A percentile compares a stretch with the other conserved stretches of the same genome.
These are phyloP conservation scores for Prunus persica DNA, from an alignment of 306 rosid species.

Conservation along the genomic window DNA sequence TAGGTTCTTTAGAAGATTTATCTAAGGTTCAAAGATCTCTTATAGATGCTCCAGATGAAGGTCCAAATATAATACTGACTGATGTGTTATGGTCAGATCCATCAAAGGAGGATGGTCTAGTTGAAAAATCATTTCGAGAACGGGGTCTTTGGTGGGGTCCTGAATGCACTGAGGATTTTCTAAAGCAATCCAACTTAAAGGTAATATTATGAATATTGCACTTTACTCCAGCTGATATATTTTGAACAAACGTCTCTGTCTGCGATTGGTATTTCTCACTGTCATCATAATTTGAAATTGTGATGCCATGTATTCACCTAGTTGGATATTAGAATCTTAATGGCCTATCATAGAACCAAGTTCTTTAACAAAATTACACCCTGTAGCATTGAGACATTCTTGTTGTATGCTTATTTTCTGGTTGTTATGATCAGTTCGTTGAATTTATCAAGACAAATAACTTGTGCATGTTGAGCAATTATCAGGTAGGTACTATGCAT, in stretches of 20 bases:
- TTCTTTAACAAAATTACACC: not conserved
- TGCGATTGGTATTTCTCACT: not conserved
- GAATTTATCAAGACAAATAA: slow-evolving; percentile 6
- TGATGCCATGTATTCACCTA: not conserved
- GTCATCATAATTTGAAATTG: not conserved
- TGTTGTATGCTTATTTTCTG: not conserved
- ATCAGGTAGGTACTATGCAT: not conserved
- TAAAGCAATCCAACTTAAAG: slow-evolving; percentile 72
- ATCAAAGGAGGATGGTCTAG: slow-evolving; percentile 60
- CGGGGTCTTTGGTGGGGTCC: slow-evolving; percentile 89
- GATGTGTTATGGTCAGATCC: slow-evolving; percentile 92
- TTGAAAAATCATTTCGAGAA: slow-evolving; percentile 53
- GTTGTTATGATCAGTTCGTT: not conserved
- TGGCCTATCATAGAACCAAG: not conserved
- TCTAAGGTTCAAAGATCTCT: slow-evolving; percentile 52
- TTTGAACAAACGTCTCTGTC: not conserved
- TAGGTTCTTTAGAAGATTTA: slow-evolving; percentile 77
- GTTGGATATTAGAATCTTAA: not conserved
- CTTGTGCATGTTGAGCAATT: slow-evolving; percentile 1
- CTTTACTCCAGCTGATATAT: not conserved
- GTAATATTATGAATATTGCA: slow-evolving; percentile 28
- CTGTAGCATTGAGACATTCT: slow-evolving; percentile 3
- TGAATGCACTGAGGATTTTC: slow-evolving; percentile 77
- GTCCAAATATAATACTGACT: slow-evolving; percentile 58
- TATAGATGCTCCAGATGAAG: slow-evolving; percentile 63